Base-by-base conservation (phyloP, 148 eudicot species). In the Fagopyrum homotropicum region DNA sequence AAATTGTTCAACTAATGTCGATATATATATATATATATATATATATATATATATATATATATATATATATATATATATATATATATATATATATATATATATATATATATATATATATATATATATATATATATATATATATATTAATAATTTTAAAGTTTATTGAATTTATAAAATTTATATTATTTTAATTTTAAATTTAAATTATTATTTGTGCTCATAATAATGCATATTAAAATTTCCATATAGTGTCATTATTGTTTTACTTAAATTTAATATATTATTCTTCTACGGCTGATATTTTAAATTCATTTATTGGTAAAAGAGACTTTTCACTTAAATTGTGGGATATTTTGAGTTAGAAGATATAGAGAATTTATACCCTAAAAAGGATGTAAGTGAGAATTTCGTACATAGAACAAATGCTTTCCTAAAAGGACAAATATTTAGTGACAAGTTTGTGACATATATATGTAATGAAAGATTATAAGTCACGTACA, bases 361-460 rank as follows among this genome's bases (percentile, higher is more conserved):
- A 11, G 64, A 59, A 8, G 26, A 59, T 35, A 11, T 60, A 9
- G 8, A 60, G 9, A 4, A n/a, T 7, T 52, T 60, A 40, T 22
- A 26, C 66, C 64, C 9, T 29, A 14, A 12, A 61, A 61, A 61
- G 35, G 30, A 61, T 61, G 43, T 16, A 55, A 22, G 68, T 29
- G 43, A 29, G 68, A 61, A 61, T 61, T 61, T 61, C 43, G 43
- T 61, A 61, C 68, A 29, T 3, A 43, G 14, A 61, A 61, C 68
- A 61, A 29, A 26, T 61, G 29, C 19, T 5, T 29, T 26, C 10
- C 40, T 3, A 61, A 40, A 61, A 61, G 22, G 43, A 1, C 7
- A 55, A 59, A 59, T 59, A 19, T 22, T 59, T 7, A 59, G 64
- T 59, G 64, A 59, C 64, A 59, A 59, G 64, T 59, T 59, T 19